These are phyloP conservation scores for Prunus fruticosa DNA, from an alignment of 306 rosid species.

Conservation along the genomic window DNA sequence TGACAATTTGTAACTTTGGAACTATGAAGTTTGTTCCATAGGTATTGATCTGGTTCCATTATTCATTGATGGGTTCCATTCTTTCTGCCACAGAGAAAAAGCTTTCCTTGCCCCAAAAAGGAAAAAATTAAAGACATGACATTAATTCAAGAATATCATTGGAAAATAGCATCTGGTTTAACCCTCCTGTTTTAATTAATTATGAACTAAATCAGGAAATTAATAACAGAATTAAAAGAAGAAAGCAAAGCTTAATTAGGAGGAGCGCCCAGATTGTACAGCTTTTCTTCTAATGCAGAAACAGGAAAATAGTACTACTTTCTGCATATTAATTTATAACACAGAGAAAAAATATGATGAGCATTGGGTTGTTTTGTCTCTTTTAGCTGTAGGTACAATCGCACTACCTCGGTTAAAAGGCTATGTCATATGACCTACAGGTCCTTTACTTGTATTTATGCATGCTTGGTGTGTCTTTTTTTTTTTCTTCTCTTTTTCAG, in stretches of 20 bases:
- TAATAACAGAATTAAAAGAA: neutral
- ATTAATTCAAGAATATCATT: neutral
- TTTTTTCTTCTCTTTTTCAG: neutral
- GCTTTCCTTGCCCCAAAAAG: neutral
- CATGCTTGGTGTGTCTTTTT: constrained; percentile 24
- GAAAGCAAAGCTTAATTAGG: neutral
- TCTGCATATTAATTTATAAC: neutral
- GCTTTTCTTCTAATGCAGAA: neutral
- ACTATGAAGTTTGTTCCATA: constrained; percentile 10
- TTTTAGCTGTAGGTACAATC: constrained; percentile 11
- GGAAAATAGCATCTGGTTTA: no score
- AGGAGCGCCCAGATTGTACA: neutral
- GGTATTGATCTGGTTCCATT: neutral
- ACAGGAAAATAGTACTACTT: neutral
- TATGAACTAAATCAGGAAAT: neutral
- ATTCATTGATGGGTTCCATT: constrained; percentile 6
- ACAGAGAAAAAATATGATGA: neutral
- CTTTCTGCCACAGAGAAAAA: neutral
- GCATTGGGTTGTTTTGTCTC: constrained; percentile 30
- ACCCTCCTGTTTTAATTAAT: neutral
- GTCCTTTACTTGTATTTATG: constrained; percentile 40
- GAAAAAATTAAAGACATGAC: no score
- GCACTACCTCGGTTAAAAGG: constrained; percentile 45
- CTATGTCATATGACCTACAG: constrained; percentile 38
- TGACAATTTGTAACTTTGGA: constrained; percentile 9